A percentile compares a stretch with the other conserved stretches of the same genome.
phyloP scores from a whole-genome alignment of 176 grass and related monocot genomes.

The Zea mays region Zm-B73-REFERENCE-NAM-5.0 NC_050097.1:56244501-56245000 shows the following conservation, averaged over 20 bases:
- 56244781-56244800: background rate
- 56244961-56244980: slow-evolving; percentile 44
- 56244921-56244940: slow-evolving; percentile 90
- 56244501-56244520: slow-evolving; percentile 13
- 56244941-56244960: slow-evolving; percentile 89
- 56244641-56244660: slow-evolving; percentile 65
- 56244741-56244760: slow-evolving; percentile 53
- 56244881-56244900: slow-evolving; percentile 66
- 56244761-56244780: background rate
- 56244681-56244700: slow-evolving; percentile 16
- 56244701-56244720: slow-evolving; percentile 16
- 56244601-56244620: slow-evolving; percentile 79
- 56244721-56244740: slow-evolving; percentile 41
- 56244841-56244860: slow-evolving; percentile 32
- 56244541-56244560: slow-evolving; percentile 73
- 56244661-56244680: background rate
- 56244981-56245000: slow-evolving; percentile 28
- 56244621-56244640: slow-evolving; percentile 72
- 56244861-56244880: slow-evolving; percentile 78
- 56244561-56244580: slow-evolving; percentile 90
- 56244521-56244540: slow-evolving; percentile 13
- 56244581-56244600: slow-evolving; percentile 70
- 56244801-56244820: slow-evolving; percentile 31
- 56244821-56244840: slow-evolving; percentile 12
- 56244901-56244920: slow-evolving; percentile 92